Percentiles rank a stretch among this genome's conserved stretches.
These are phyloP conservation scores for Dissophora ornata DNA, from an alignment of 192 early-diverging fungal genomes.

Conservation along the genomic window DNA sequence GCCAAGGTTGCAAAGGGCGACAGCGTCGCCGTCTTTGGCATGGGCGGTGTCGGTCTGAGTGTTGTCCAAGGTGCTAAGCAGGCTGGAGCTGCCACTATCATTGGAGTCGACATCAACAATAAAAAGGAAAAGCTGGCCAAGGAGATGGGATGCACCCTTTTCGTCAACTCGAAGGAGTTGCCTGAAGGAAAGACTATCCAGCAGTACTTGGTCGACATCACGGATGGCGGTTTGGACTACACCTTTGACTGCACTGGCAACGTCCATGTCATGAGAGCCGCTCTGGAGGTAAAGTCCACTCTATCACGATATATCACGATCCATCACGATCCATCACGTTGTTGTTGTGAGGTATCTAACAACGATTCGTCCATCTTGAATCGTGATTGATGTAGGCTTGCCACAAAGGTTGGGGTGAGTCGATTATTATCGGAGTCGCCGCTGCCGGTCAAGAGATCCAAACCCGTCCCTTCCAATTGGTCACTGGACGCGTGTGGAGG, in stretches of 20 bases:
- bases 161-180: conserved; percentile 34
- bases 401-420: conserved; percentile 94
- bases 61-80: conserved; percentile 88
- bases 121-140: conserved; percentile 82
- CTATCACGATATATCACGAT: no score
- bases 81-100: conserved; percentile 77
- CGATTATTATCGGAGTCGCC: conserved; percentile 92
- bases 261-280: conserved; percentile 92
- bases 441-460: conserved; percentile 91
- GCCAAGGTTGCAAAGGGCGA: conserved; percentile 88
- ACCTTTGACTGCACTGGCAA: conserved; percentile 98
- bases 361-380: no score
- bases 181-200: conserved; percentile 49
- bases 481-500: conserved; percentile 96
- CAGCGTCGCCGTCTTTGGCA: conserved; percentile 91
- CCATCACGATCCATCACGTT: no score
- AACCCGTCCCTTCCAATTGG: conserved; percentile 96
- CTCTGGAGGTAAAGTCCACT: conserved; percentile 89
- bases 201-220: conserved; percentile 86
- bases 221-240: conserved; percentile 96
- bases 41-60: conserved; percentile 93
- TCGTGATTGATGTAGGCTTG: conserved; percentile 54
- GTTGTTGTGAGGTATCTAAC: no score
- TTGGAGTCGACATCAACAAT: conserved; percentile 92
- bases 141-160: conserved; percentile 56